These are phyloP conservation scores for Amoeboaphelidium protococcarum DNA, from an alignment of 371 early-diverging fungal genomes.

Conservation along the genomic window DNA sequence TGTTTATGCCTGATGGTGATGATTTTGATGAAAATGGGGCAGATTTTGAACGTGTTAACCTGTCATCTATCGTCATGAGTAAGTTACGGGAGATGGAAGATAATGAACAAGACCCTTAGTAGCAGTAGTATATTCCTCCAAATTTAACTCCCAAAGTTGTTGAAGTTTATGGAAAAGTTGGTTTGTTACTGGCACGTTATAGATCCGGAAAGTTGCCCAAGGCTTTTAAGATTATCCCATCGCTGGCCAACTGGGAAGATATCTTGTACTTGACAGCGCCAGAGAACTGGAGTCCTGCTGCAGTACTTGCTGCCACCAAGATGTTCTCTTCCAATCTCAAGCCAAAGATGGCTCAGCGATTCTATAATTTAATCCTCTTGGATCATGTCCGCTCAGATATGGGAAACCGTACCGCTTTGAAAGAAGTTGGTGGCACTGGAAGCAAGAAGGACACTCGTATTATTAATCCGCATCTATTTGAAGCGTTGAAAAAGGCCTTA, in stretches of 20 bases:
- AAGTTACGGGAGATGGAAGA: neutral
- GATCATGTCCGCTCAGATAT: constrained; percentile 84
- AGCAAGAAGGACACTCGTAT: constrained; percentile 74
- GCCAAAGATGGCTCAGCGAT: constrained; percentile 68
- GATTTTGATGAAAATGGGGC: neutral
- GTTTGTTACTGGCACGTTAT: constrained; percentile 63
- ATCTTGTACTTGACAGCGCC: constrained; percentile 70
- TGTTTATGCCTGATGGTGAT: constrained; percentile 2
- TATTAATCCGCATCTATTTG: constrained; percentile 78
- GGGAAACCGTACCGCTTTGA: too few relatives aligned
- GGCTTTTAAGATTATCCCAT: constrained; percentile 93
- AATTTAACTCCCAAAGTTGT: constrained; percentile 62
- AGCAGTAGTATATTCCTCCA: constrained; percentile 1
- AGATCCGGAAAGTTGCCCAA: constrained; percentile 87
- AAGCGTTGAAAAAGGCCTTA: constrained; percentile 79
- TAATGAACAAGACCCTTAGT: constrained; percentile 1
- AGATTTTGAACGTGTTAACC: neutral
- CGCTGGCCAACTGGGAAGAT: constrained; percentile 85
- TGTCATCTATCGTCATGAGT: neutral
- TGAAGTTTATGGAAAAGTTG: constrained; percentile 86
- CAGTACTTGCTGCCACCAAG: constrained; percentile 77
- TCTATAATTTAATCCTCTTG: constrained; percentile 54
- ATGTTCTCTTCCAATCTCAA: constrained; percentile 86
- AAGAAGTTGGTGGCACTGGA: too few relatives aligned
- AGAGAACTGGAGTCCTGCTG: constrained; percentile 82